Percentiles rank a stretch among this genome's conserved stretches.
These are phyloP conservation scores for Steccherinum ochraceum DNA, from an alignment of 768 basidiomycete genomes.

Conservation along the genomic window DNA sequence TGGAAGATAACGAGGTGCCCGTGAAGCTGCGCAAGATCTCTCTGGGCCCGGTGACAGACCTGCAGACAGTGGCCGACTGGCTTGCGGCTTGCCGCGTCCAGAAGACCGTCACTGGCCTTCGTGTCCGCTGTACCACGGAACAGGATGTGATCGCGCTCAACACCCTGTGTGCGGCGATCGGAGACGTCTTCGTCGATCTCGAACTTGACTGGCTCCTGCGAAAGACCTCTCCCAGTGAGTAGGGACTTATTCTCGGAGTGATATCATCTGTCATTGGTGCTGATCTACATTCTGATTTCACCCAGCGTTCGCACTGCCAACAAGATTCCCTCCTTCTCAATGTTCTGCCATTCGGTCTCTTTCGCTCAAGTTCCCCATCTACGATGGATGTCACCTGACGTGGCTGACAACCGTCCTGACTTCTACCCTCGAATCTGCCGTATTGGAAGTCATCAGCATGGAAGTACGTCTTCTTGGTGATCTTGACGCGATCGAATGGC, in stretches of 20 bases:
- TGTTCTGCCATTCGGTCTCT: constrained; percentile 15
- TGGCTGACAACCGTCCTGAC: constrained; percentile 17
- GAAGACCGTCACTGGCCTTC: constrained; percentile 10
- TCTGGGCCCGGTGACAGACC: constrained; percentile 16
- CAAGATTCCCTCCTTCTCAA: constrained; percentile 16
- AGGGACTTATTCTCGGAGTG: background rate
- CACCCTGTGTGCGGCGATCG: constrained; percentile 13
- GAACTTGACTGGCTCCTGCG: constrained; percentile 18
- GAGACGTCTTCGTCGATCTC: constrained; percentile 14
- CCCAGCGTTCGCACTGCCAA: background rate
- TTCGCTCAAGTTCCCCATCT: constrained; percentile 14
- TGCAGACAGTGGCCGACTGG: constrained; percentile 16
- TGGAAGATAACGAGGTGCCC: background rate
- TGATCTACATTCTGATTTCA: no score
- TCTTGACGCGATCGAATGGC: constrained; percentile 19
- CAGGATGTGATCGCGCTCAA: constrained; percentile 16
- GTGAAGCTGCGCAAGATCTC: constrained; percentile 10
- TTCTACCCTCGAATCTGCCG: constrained; percentile 9
- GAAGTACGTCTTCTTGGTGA: constrained; percentile 19
- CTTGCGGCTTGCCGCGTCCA: constrained; percentile 13
- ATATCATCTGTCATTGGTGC: no score
- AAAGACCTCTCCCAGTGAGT: background rate
- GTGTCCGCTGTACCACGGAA: constrained; percentile 13
- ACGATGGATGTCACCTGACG: constrained; percentile 10
- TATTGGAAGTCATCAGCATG: constrained; percentile 12